Base-by-base conservation (phyloP, 495 filamentous ascomycete genomes). In the Cudoniella acicularis region DNA sequence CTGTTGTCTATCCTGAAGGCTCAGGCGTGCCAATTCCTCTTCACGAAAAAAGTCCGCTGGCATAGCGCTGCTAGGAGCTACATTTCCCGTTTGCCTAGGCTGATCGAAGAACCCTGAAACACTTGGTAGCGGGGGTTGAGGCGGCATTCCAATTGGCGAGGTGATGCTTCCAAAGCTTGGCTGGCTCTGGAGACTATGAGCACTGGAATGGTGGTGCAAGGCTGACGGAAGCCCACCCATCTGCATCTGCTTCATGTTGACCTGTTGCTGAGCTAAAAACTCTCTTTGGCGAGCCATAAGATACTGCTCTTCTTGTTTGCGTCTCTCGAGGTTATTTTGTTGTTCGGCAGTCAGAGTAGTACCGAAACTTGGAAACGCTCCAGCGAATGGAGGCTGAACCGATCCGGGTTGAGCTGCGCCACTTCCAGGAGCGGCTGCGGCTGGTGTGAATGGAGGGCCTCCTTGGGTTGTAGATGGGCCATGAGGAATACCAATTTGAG, bases 301-400 rank as follows among this genome's bases (percentile, higher is more conserved):
- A 71, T 96, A 95, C 66, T 98, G 94, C 68, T 98, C 94, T 67
- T 98, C 94, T 69, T 98, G 94, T 77, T 98, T 98, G 21, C 95
- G 81, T 42, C 94, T 81, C 70, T 98, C 94, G 10, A 98, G 77
- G 16, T 94, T 93, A 71, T 98, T 98, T 66, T 98, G 94, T 73
- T 98, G 94, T 64, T 96, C 92, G 0, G 94, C 94, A 1, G 94
- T 98, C 63, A 98, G 76, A 11, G 95, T 98, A 16, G 95, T 92
- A n/a, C 94, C 94, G 68, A 98, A 98, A 65, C 89, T 96, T 1
- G 94, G 94, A 73, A 98, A 98, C 54, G 89, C 91, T 56, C 83
- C 88, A 10, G 92, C 90, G 67, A 98, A 96, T n/a, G 94, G 94
- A 49, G 94, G 94, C 57, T 97, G 90, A 48, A 91, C 88, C 30